These are phyloP conservation scores for Tetracladium setigerum DNA, from an alignment of 495 filamentous ascomycete genomes.

Conservation along the genomic window DNA sequence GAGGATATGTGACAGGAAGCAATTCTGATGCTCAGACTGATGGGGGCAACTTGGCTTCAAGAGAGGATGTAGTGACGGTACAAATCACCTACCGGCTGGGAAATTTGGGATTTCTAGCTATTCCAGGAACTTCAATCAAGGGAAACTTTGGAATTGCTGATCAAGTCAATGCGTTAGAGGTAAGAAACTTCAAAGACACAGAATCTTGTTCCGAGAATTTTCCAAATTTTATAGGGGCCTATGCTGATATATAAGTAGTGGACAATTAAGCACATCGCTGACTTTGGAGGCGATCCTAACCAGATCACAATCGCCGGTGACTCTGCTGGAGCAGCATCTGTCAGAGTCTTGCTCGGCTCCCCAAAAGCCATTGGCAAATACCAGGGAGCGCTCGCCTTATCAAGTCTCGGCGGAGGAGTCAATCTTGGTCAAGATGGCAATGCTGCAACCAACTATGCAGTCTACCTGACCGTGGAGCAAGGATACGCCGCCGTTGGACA, in stretches of 20 bases:
- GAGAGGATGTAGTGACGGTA: conserved; percentile 39
- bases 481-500: conserved; percentile 29
- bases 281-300: conserved; percentile 61
- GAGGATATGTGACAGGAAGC: conserved; percentile 46
- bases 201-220: not conserved
- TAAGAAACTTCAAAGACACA: not conserved
- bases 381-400: conserved; percentile 33
- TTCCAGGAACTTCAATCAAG: conserved; percentile 13
- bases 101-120: conserved; percentile 16
- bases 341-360: conserved; percentile 24
- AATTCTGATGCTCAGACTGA: conserved; percentile 27
- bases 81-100: conserved; percentile 28
- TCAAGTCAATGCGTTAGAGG: conserved; percentile 31
- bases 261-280: conserved; percentile 59
- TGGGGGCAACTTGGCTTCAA: conserved; percentile 41
- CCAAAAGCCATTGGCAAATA: conserved; percentile 30
- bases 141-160: conserved; percentile 34
- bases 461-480: conserved; percentile 36
- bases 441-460: conserved; percentile 41
- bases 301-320: conserved; percentile 65
- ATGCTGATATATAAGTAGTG: conserved; percentile 58
- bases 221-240: conserved; percentile 40
- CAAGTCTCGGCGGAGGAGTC: conserved; percentile 38
- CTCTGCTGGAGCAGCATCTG: conserved; percentile 58
- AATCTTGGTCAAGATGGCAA: conserved; percentile 26